These are phyloP conservation scores for Collybia sp. DNA, from an alignment of 768 basidiomycete species.

Conservation along the genomic window DNA sequence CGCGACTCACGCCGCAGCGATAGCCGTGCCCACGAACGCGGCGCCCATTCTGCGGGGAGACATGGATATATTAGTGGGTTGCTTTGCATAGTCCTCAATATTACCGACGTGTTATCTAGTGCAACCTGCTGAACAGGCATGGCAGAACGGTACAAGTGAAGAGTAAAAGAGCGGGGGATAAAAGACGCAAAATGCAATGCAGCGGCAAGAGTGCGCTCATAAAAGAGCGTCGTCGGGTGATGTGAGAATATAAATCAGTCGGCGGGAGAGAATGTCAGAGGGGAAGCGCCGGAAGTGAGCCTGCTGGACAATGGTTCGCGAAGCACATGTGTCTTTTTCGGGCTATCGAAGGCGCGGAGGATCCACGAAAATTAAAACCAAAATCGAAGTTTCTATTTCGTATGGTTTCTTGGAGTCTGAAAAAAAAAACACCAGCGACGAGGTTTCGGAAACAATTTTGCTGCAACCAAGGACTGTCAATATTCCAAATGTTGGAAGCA, in stretches of 20 bases:
- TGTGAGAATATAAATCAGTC: not conserved
- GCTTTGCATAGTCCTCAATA: not conserved
- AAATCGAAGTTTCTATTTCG: constrained; percentile 8
- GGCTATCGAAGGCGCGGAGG: constrained; percentile 11
- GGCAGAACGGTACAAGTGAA: not conserved
- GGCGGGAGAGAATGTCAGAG: constrained; percentile 3
- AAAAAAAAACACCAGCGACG: no score
- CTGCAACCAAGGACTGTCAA: no score
- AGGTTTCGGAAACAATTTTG: no score
- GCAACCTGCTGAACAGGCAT: constrained; percentile 10
- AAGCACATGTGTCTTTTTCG: not conserved
- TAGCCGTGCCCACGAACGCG: constrained; percentile 42
- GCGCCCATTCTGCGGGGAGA: constrained; percentile 38
- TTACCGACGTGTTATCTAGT: constrained; percentile 15
- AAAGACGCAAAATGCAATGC: constrained; percentile 4
- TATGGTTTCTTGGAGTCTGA: no score
- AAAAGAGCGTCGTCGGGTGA: constrained; percentile 2
- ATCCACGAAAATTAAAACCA: constrained; percentile 12
- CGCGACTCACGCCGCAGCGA: constrained; percentile 44
- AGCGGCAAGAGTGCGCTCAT: constrained; percentile 4
- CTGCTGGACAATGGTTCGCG: no score
- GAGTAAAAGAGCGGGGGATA: constrained; percentile 2
- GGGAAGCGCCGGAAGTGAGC: constrained; percentile 5
- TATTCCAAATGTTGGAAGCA: no score
- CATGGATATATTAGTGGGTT: not conserved